These are phyloP conservation scores for Glycine latifolia DNA, from an alignment of 306 rosid species.

Conservation along the genomic window DNA sequence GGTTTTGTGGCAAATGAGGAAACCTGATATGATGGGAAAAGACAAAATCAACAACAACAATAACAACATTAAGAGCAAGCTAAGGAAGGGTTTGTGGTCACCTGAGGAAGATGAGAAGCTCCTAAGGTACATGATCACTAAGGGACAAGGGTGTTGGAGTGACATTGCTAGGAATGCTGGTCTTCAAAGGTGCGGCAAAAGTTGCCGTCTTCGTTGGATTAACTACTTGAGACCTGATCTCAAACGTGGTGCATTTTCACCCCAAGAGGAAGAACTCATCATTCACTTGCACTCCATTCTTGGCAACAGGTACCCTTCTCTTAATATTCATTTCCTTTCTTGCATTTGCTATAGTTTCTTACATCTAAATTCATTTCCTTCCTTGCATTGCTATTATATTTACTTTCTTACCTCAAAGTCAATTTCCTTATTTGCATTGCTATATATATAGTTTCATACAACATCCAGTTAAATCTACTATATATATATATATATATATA, in stretches of 20 bases:
- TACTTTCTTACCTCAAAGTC: not conserved
- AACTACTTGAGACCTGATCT: constrained; percentile 95
- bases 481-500: too few relatives aligned
- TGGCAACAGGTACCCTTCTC: constrained; percentile 71
- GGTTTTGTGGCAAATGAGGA: constrained; percentile 51
- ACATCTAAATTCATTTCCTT: not conserved
- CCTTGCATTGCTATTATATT: not conserved
- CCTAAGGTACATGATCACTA: constrained; percentile 83
- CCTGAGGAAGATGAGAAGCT: constrained; percentile 97
- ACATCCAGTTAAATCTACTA: not conserved
- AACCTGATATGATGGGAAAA: constrained; percentile 49
- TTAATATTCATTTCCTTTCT: not conserved
- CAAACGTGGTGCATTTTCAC: constrained; percentile 87
- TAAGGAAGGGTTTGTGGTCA: constrained; percentile 92
- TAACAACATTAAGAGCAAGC: constrained; percentile 47
- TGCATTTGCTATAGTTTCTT: constrained; percentile 27
- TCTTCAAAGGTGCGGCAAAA: constrained; percentile 88
- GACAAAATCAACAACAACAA: constrained; percentile 39
- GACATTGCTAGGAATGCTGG: constrained; percentile 91
- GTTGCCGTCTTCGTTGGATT: constrained; percentile 99
- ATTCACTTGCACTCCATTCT: constrained; percentile 87
- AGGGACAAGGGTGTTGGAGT: constrained; percentile 97
- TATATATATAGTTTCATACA: not conserved
- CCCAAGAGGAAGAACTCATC: constrained; percentile 82
- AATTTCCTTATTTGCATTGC: not conserved